phyloP scores from a whole-genome alignment of 805 yeast genomes.

The Candida odintsovae region DNA sequence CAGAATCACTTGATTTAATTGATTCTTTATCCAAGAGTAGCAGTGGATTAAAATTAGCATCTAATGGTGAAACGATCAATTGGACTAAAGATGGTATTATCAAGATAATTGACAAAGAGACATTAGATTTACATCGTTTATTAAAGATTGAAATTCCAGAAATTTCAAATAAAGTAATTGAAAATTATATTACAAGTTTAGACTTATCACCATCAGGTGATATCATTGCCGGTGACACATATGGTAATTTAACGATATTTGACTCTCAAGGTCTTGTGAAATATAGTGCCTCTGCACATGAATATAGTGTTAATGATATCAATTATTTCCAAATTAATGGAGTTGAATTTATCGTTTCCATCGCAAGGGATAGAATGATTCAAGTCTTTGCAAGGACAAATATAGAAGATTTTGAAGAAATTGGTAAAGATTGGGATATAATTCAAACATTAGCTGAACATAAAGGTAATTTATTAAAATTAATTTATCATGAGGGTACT shows the following conservation, averaged over 20 bases:
- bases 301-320: constrained; percentile 44
- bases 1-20: constrained; percentile 21
- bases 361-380: constrained; percentile 58
- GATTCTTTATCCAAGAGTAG: constrained; percentile 33
- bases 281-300: constrained; percentile 40
- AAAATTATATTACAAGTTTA: constrained; percentile 36
- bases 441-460: constrained; percentile 56
- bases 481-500: constrained; percentile 25
- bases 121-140: constrained; percentile 9
- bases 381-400: constrained; percentile 38
- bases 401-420: constrained; percentile 15
- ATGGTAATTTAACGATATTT: constrained; percentile 33
- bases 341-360: constrained; percentile 34
- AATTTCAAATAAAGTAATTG: constrained; percentile 27
- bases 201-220: constrained; percentile 27
- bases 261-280: constrained; percentile 12
- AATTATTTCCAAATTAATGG: constrained; percentile 27
- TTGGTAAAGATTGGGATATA: constrained; percentile 38
- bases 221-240: constrained; percentile 43
- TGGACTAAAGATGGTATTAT: constrained; percentile 40
- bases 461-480: constrained; percentile 43
- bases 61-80: constrained; percentile 27
- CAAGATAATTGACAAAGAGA: constrained; percentile 23
- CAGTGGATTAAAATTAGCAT: constrained; percentile 33
- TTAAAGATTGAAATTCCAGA: constrained; percentile 16